Base-by-base conservation (phyloP, 352 stramenopile species). In the Blastocystis sp. region DNA sequence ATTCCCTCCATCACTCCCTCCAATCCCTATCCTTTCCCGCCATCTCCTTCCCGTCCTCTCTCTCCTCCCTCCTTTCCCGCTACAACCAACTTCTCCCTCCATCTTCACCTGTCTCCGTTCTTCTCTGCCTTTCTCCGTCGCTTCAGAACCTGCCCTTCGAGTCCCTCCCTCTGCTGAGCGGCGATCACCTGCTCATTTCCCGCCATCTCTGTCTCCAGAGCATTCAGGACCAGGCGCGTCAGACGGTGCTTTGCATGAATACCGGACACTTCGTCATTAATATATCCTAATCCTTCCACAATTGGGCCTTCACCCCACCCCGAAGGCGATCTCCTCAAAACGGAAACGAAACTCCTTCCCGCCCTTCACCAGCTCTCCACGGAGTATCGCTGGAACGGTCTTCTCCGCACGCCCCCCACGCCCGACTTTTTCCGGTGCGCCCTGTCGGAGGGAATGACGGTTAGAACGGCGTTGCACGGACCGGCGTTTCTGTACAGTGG, bases 191-290 rank as follows among this genome's bases (percentile, higher is more conserved):
- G 65, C 34, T 57, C 3, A 52, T 84, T 57, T 68, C n/a, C 2
- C 74, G 74, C 38, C 74, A 84, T 68, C 52, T 84, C 24, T 84
- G 74, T 54, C 61, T 84, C 34, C 48, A 66, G n/a, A 84, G 74
- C 45, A 63, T 84, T 17, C 66, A 11, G 3, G 66, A 77, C 34
- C 28, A 57, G 48, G 6, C 48, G 14, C 6, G 48, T 0, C 48
- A 57, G 14, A 7, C 21, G 7, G 42, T 81, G 6, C 10, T 2
- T 81, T 43, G 40, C 21, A 52, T 28, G 24, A 64, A 65, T 57
- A 57, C 6, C 7, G 71, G 71, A n/a, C 54, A 65, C 38, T 81
- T 64, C 74, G 61, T 84, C 3, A 48, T 84, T 28, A 84, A 84
- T 69, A 84, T 84, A 84, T 84, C 74, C 74, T 28, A 52, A 19